phyloP scores from a whole-genome alignment of 371 early-diverging fungal genomes.

The Chytridium lagenaria region DNA sequence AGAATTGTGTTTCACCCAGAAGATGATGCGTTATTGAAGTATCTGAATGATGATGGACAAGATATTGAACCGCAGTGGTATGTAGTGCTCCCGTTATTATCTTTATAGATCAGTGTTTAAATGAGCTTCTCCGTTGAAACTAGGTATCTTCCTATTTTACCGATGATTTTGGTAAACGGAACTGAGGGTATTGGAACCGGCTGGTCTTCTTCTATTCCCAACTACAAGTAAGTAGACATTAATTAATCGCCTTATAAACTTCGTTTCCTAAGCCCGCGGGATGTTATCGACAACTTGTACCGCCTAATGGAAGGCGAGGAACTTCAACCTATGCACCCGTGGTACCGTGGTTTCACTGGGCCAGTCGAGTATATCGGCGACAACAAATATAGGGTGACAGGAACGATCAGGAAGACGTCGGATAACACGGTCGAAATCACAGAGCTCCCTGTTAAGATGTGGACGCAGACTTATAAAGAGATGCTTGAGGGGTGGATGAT shows the following conservation, averaged over 20 bases:
- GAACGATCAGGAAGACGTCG: constrained; percentile 72
- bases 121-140: too few relatives aligned
- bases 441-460: constrained; percentile 94
- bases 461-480: constrained; percentile 97
- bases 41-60: constrained; percentile 94
- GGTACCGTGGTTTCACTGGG: constrained; percentile 94
- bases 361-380: constrained; percentile 22
- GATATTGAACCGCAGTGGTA: constrained; percentile 96
- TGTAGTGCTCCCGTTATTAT: constrained; percentile 5
- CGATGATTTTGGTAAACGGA: constrained; percentile 98
- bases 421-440: constrained; percentile 86
- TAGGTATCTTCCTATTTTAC: constrained; percentile 95
- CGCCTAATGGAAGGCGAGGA: constrained; percentile 84
- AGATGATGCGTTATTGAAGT: constrained; percentile 91
- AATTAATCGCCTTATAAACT: background rate
- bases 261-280: constrained; percentile 83
- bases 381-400: constrained; percentile 74
- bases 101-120: too few relatives aligned
- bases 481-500: constrained; percentile 76
- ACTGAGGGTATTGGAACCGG: constrained; percentile 99
- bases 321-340: constrained; percentile 86
- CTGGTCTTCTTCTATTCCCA: constrained; percentile 72
- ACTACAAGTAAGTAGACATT: constrained; percentile 52
- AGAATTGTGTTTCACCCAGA: constrained; percentile 83
- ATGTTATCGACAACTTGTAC: constrained; percentile 90